phyloP scores from a whole-genome alignment of 371 early-diverging fungal species.

The Apophysomyces sp. region DNA sequence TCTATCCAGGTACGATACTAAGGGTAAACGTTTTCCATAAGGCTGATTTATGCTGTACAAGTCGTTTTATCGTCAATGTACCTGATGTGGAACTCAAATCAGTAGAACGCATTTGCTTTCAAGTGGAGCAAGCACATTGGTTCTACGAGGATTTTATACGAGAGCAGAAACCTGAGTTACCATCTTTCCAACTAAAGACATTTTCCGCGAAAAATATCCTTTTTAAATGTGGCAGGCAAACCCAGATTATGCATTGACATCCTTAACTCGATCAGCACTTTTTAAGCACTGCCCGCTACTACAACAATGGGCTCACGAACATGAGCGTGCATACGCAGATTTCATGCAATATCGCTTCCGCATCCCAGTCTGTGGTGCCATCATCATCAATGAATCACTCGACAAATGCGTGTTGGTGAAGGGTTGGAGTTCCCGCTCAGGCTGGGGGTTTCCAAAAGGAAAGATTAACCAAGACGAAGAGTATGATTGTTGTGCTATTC shows the following conservation, averaged over 20 bases:
- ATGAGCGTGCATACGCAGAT: conserved; percentile 82
- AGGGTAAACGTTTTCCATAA: not conserved
- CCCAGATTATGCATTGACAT: not conserved
- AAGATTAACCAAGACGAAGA: conserved; percentile 98
- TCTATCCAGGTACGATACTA: conserved; percentile 66
- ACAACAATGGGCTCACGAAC: conserved; percentile 83
- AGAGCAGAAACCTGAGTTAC: conserved; percentile 76
- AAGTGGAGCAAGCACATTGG: conserved; percentile 99
- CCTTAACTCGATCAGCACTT: conserved; percentile 33
- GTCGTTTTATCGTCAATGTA: conserved; percentile 98
- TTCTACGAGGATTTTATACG: conserved; percentile 98
- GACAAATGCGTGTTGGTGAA: conserved; percentile 90
- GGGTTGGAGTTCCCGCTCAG: conserved; percentile 85
- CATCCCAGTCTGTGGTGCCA: conserved; percentile 99
- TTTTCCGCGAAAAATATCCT: conserved; percentile 78
- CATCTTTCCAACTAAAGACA: conserved; percentile 77
- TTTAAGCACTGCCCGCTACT: conserved; percentile 89
- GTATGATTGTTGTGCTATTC: conserved; percentile 88
- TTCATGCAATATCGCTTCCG: conserved; percentile 97
- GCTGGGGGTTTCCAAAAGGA: conserved; percentile 99
- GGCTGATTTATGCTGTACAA: conserved; percentile 20
- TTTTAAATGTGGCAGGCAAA: conserved; percentile 14
- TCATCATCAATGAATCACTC: conserved; percentile 85
- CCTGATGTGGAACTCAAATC: conserved; percentile 90
- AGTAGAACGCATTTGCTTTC: conserved; percentile 96